A percentile compares a stretch with the other conserved stretches of the same genome.
phyloP scores from a whole-genome alignment of 768 basidiomycete species.

The Botryobasidium botryosum region DNA sequence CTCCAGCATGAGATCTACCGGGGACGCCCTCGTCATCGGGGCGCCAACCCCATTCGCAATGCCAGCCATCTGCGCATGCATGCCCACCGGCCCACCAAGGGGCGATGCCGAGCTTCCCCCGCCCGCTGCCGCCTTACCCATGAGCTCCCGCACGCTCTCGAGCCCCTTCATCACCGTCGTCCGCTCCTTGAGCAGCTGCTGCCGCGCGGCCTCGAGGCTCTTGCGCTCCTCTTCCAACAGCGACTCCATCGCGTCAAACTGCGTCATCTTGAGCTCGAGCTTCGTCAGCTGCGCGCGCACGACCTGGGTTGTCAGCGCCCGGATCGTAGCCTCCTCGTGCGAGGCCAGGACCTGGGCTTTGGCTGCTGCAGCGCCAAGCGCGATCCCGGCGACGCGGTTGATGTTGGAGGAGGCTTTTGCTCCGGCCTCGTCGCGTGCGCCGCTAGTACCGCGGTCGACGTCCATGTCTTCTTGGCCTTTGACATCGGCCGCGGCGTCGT shows the following conservation, averaged over 20 bases:
- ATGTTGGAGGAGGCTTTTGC: slow-evolving; percentile 52
- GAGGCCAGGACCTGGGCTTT: slow-evolving; percentile 67
- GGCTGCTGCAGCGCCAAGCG: slow-evolving; percentile 76
- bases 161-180: slow-evolving; percentile 51
- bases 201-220: slow-evolving; percentile 62
- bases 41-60: too few relatives aligned
- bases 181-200: slow-evolving; percentile 67
- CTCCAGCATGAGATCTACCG: too few relatives aligned
- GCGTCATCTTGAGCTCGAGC: slow-evolving; percentile 84
- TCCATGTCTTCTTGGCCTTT: slow-evolving; percentile 27
- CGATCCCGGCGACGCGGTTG: slow-evolving; percentile 67
- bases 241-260: slow-evolving; percentile 89
- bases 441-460: slow-evolving; percentile 28
- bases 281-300: slow-evolving; percentile 64
- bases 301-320: slow-evolving; percentile 54
- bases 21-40: too few relatives aligned
- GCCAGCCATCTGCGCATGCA: too few relatives aligned
- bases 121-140: too few relatives aligned
- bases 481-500: too few relatives aligned
- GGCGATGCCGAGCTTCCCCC: too few relatives aligned
- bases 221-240: slow-evolving; percentile 81
- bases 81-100: too few relatives aligned
- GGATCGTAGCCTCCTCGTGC: slow-evolving; percentile 69
- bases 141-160: too few relatives aligned
- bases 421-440: slow-evolving; percentile 19